These are phyloP conservation scores for Aspergillus eucalypticola DNA, from an alignment of 2,329 filamentous ascomycete species.

Conservation along the genomic window DNA sequence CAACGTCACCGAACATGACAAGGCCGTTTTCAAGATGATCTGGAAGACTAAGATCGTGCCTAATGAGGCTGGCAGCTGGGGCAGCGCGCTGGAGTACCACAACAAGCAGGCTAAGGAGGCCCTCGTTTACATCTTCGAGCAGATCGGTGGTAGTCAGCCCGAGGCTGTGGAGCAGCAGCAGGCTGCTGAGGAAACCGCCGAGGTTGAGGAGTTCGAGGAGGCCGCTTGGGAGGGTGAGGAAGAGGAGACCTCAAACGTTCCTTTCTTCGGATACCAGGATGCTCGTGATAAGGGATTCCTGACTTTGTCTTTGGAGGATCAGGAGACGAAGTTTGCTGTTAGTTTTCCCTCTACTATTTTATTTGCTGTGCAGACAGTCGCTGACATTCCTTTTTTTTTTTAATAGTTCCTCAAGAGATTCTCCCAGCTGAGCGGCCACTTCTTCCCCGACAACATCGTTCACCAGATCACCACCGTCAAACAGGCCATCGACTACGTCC, in stretches of 20 bases:
- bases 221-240: constrained; percentile 17
- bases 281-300: constrained; percentile 57
- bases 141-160: constrained; percentile 32
- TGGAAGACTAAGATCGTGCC: constrained; percentile 34
- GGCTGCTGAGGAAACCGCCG: constrained; percentile 2
- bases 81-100: constrained; percentile 34
- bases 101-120: constrained; percentile 31
- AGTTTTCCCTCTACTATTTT: constrained; percentile 33
- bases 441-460: constrained; percentile 71
- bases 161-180: constrained; percentile 13
- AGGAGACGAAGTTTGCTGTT: constrained; percentile 72
- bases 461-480: constrained; percentile 56
- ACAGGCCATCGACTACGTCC: constrained; percentile 56
- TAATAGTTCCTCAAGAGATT: constrained; percentile 75
- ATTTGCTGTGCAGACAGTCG: constrained; percentile 65
- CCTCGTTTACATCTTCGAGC: constrained; percentile 39
- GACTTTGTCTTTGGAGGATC: constrained; percentile 57
- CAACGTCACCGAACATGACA: constrained; percentile 33
- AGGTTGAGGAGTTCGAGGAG: constrained; percentile 18
- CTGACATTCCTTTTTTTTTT: constrained; percentile 9
- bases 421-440: constrained; percentile 76
- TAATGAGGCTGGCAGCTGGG: constrained; percentile 24
- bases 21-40: constrained; percentile 34
- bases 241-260: constrained; percentile 19
- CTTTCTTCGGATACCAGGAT: constrained; percentile 27